Percentiles rank a stretch among this genome's conserved stretches.
Evolutionary conservation across 352 stramenopile genomes (phyloP).

Genomic region (Labyrinthula sp.): DNA sequence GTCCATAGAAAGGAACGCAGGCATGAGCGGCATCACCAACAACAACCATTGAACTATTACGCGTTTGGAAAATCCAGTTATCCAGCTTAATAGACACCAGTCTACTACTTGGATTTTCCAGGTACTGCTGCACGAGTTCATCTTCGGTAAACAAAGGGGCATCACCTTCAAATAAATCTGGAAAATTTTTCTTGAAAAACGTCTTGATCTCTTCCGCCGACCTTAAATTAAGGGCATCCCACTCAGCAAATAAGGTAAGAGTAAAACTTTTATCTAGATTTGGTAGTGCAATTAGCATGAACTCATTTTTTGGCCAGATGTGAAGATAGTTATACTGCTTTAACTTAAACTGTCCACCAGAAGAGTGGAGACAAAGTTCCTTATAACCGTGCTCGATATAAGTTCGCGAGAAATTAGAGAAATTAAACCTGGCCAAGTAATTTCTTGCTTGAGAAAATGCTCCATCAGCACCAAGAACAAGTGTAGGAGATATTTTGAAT

Average conservation of each 20-base stretch:
- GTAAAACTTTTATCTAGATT: slow-evolving; percentile 37
- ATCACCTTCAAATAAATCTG: slow-evolving; percentile 30
- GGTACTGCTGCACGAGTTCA: slow-evolving; percentile 30
- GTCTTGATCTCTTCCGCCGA: slow-evolving; percentile 8
- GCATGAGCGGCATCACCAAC: slow-evolving; percentile 38
- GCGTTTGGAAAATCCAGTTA: slow-evolving; percentile 28
- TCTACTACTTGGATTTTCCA: slow-evolving; percentile 29
- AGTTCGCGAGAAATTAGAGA: slow-evolving; percentile 28
- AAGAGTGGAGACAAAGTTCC: slow-evolving; percentile 30
- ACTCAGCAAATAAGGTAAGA: slow-evolving; percentile 34
- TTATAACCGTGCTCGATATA: slow-evolving; percentile 38
- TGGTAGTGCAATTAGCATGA: slow-evolving; percentile 38
- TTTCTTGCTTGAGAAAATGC: slow-evolving; percentile 33
- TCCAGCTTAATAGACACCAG: slow-evolving; percentile 33
- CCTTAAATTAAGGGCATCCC: slow-evolving; percentile 21
- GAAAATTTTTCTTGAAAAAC: slow-evolving; percentile 33
- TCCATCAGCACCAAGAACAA: slow-evolving; percentile 34
- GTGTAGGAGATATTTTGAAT: slow-evolving; percentile 8
- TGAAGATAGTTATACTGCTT: slow-evolving; percentile 30
- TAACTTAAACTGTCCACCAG: slow-evolving; percentile 10
- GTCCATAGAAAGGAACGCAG: slow-evolving; percentile 38
- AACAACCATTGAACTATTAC: slow-evolving; percentile 13
- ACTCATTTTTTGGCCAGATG: slow-evolving; percentile 37
- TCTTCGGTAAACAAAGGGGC: slow-evolving; percentile 9
- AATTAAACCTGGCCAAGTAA: slow-evolving; percentile 20